A percentile compares a stretch with the other conserved stretches of the same genome.
Conservation (phyloP, 371 early-diverging fungal species). For the Lichtheimia corymbifera region DNA sequence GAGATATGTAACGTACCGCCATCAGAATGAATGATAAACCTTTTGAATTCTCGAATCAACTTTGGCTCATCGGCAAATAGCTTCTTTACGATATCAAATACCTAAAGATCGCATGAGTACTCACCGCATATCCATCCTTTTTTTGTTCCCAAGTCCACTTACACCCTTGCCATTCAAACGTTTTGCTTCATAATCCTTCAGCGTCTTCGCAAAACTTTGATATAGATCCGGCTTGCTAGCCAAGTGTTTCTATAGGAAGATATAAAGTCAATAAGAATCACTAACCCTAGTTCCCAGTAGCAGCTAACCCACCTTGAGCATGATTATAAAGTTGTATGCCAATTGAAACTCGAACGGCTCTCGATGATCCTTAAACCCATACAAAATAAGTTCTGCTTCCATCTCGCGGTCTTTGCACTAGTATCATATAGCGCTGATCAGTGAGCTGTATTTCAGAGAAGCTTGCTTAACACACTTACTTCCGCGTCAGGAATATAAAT, state of each 20-base stretch:
- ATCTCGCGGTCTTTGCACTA: no score
- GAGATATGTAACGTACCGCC: background rate
- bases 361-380: background rate
- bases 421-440: no score
- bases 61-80: conserved; percentile 2
- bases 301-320: background rate
- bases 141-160: background rate
- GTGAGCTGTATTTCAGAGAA: background rate
- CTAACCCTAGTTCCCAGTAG: background rate
- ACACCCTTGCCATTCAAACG: background rate
- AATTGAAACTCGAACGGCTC: background rate
- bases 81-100: background rate
- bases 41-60: conserved; percentile 3
- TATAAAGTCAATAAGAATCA: background rate
- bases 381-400: background rate
- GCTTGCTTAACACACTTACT: conserved; percentile 76
- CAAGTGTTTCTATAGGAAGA: background rate
- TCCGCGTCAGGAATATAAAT: conserved; percentile 78
- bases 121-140: no score
- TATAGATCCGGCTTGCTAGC: conserved; percentile 2
- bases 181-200: background rate
- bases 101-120: background rate
- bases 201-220: background rate
- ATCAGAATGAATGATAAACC: conserved; percentile 5
- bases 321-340: background rate